Base-by-base conservation (phyloP, 495 filamentous ascomycete genomes). In the Ramalina intermedia region DNA sequence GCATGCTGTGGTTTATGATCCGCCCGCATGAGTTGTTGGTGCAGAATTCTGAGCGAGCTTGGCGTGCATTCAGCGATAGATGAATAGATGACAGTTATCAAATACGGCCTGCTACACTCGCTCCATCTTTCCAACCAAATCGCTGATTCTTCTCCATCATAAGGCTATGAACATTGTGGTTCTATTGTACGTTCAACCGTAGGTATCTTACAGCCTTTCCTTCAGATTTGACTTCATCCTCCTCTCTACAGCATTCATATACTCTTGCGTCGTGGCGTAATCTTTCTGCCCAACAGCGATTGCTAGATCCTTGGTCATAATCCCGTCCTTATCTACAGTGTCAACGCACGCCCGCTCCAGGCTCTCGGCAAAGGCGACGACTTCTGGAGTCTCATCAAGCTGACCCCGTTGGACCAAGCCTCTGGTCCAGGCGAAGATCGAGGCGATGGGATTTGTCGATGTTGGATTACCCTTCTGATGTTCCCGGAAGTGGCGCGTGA, bases 301-400 rank as follows among this genome's bases (percentile, higher is more conserved):
- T 16, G 90, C 90, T 55, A 98, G 65, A 67, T 98, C 91, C 79
- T 98, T 98, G 60, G 91, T 98, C 91, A 96, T 98, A 69, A 95
- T 84, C 43, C 85, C 85, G 57, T 96, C 87, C 39, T 85, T 66
- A 63, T 96, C 85, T 51, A 98, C 91, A 20, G 87, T 85, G 60
- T 96, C 88, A 42, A 93, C 69, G 64, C 90, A 94, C n/a, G 91
- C 91, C 63, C 83, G 71, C 78, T 98, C 91, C 49, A 98, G 76
- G 59, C 73, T 75, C 69, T 96, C 85, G 18, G 90, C 91, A 60
- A 94, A 98, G 6, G 81, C 70, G 18, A 93, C 79, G 14, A 96
- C 70, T 47, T 94, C 89, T 9, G 87, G 87, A 47, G 87, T 96
- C 13, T 75, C 69, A 68, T 98, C 91, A 46, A 98, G 73, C 69